Base-by-base conservation (phyloP, 2,329 filamentous ascomycete genomes). In the Cladobotryum protrusum region DNA sequence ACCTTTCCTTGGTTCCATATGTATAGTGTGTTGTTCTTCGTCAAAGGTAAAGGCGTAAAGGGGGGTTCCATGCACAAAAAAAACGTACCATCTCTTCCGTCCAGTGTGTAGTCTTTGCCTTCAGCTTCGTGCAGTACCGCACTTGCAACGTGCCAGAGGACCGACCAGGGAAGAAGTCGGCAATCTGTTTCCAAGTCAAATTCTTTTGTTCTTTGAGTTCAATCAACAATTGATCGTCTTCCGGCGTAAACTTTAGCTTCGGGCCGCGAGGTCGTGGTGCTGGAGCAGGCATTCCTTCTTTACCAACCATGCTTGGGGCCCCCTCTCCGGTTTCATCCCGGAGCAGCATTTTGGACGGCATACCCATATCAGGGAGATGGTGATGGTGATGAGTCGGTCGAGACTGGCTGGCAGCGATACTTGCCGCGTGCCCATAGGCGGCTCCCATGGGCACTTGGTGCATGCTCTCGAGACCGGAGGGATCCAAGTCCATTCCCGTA, bases 181-280 rank as follows among this genome's bases (percentile, higher is more conserved):
- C 89, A 62, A 96, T 96, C 74, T 96, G 91, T 71, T 95, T 96
- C 91, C 91, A 96, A 4, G 91, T 95, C 64, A 96, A 75, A 63
- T 89, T 91, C 68, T 93, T 95, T 63, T 93, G 91, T 70, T 96
- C 91, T 68, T 96, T 96, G 54, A 96, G 74, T 63, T 95, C 88
- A 50, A 96, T 85, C 48, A 96, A 76, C 43, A 95, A 73, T 58
- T 87, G 84, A 67, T 96, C 91, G 64, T 96, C 91, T 67, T 95
- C 90, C 9, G 88, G 83, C 1, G 90, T 96, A 64, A 96, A 96
- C 69, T 96, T 96, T 59, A 95, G 76, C 71, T 96, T 96, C 6
- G 90, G 90, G 3, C 89, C 89, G 53, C 87, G 82, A 9, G 91
- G 91, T 59, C 86, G 76, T 47, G 86, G 81, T 40, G 89, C 90